Evolutionary conservation across 2,329 filamentous ascomycete genomes (phyloP).

Genomic region (Akanthomyces muscarius): DNA sequence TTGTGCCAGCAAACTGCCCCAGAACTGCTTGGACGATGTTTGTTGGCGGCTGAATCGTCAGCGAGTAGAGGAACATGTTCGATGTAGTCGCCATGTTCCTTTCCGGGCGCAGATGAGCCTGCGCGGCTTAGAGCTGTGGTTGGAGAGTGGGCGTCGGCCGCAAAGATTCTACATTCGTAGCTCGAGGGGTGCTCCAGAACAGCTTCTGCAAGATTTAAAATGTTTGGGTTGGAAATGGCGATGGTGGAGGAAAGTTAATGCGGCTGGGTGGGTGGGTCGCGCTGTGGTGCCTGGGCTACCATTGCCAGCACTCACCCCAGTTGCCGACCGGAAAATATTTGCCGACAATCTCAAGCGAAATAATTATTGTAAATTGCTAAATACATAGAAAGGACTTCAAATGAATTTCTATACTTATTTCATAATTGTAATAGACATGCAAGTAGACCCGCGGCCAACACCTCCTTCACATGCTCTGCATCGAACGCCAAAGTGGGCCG

Average conservation of each 20-base stretch:
- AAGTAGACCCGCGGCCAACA: background rate
- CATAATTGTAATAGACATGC: background rate
- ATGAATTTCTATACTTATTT: background rate
- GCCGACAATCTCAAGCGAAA: background rate
- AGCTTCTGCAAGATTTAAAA: slow-evolving; percentile 16
- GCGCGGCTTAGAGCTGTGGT: slow-evolving; percentile 13
- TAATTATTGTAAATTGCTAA: background rate
- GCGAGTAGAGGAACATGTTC: slow-evolving; percentile 96
- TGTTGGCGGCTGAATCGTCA: slow-evolving; percentile 91
- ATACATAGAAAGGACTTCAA: background rate
- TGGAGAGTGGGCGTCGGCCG: slow-evolving; percentile 15
- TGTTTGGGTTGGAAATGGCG: slow-evolving; percentile 6
- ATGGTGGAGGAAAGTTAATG: slow-evolving; percentile 19
- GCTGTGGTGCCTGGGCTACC: background rate
- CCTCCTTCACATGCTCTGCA: background rate
- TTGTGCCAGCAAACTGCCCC: slow-evolving; percentile 92
- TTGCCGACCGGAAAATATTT: background rate
- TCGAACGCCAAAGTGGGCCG: slow-evolving; percentile 3
- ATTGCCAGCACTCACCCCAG: too few species aligned
- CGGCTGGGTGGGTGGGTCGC: slow-evolving; percentile 12
- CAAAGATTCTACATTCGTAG: slow-evolving; percentile 17
- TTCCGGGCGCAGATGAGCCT: slow-evolving; percentile 31
- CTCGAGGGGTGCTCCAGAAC: slow-evolving; percentile 8
- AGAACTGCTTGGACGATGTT: slow-evolving; percentile 86
- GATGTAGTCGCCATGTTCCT: slow-evolving; percentile 89